Conservation (phyloP, 1,139 yeast genomes). For the Diutina sp. region DNA sequence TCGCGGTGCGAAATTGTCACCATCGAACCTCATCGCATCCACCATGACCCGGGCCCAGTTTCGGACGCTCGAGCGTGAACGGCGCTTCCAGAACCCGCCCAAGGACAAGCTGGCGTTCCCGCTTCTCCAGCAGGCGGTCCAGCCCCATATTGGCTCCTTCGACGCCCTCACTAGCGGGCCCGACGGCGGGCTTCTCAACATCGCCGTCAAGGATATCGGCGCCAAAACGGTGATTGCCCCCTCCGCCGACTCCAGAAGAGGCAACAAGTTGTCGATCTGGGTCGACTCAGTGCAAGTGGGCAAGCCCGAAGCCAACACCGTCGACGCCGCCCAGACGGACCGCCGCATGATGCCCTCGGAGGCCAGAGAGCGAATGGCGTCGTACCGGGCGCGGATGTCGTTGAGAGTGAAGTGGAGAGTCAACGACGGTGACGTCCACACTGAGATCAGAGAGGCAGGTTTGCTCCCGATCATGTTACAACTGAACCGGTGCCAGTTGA, state of each 20-base stretch:
- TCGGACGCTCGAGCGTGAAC: slow-evolving; percentile 80
- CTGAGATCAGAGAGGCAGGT: slow-evolving; percentile 87
- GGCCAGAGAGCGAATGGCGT: slow-evolving; percentile 78
- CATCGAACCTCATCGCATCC: slow-evolving; percentile 4
- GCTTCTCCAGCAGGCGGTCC: slow-evolving; percentile 73
- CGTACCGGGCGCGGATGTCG: slow-evolving; percentile 63
- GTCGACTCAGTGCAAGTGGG: slow-evolving; percentile 81
- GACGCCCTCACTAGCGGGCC: slow-evolving; percentile 88
- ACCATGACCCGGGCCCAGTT: slow-evolving; percentile 37
- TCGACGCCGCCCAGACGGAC: slow-evolving; percentile 70
- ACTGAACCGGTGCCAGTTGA: slow-evolving; percentile 83
- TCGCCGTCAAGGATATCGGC: slow-evolving; percentile 86
- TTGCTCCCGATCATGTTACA: slow-evolving; percentile 83
- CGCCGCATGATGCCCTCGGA: slow-evolving; percentile 80
- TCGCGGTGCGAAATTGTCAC: not conserved
- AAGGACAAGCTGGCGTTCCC: slow-evolving; percentile 77
- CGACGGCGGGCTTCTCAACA: slow-evolving; percentile 70
- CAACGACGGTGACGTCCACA: slow-evolving; percentile 71
- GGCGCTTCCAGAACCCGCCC: slow-evolving; percentile 79
- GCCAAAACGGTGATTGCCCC: slow-evolving; percentile 75
- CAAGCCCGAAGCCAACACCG: slow-evolving; percentile 63
- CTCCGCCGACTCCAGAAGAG: slow-evolving; percentile 52
- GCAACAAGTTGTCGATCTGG: slow-evolving; percentile 69
- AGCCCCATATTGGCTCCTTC: slow-evolving; percentile 93
- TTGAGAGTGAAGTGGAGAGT: slow-evolving; percentile 75